Conservation (phyloP, 345 rosid species). For the Citrus mangshanensis region DNA sequence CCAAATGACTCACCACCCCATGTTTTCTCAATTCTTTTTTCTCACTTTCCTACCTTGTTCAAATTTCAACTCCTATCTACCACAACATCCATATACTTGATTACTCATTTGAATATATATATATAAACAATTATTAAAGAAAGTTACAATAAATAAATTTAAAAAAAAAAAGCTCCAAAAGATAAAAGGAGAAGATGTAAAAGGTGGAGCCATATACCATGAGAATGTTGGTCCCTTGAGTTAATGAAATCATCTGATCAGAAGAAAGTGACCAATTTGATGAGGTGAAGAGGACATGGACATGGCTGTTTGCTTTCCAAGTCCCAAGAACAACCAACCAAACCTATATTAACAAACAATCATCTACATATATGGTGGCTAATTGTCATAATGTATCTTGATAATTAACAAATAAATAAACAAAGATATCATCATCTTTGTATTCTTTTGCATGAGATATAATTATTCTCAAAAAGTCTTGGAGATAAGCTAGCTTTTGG, state of each 20-base stretch:
- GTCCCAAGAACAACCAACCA: slow-evolving; percentile 21
- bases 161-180: neutral
- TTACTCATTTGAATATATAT: neutral
- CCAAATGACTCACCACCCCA: slow-evolving; percentile 8
- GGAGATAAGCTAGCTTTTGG: neutral
- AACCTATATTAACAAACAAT: neutral
- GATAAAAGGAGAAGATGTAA: neutral
- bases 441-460: neutral
- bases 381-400: neutral
- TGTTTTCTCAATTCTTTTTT: slow-evolving; percentile 3
- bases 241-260: slow-evolving; percentile 25
- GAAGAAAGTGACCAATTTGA: slow-evolving; percentile 33
- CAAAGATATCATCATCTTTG: neutral
- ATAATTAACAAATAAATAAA: neutral
- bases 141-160: neutral
- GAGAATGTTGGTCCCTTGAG: slow-evolving; percentile 44
- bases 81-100: neutral
- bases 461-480: neutral
- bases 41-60: neutral
- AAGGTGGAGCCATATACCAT: slow-evolving; percentile 33
- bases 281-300: slow-evolving; percentile 17
- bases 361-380: neutral
- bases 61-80: slow-evolving; percentile 3
- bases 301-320: slow-evolving; percentile 18
- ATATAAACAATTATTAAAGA: neutral